These are phyloP conservation scores for Fusarium azukiicola DNA, from an alignment of 2,329 filamentous ascomycete species.

Conservation along the genomic window DNA sequence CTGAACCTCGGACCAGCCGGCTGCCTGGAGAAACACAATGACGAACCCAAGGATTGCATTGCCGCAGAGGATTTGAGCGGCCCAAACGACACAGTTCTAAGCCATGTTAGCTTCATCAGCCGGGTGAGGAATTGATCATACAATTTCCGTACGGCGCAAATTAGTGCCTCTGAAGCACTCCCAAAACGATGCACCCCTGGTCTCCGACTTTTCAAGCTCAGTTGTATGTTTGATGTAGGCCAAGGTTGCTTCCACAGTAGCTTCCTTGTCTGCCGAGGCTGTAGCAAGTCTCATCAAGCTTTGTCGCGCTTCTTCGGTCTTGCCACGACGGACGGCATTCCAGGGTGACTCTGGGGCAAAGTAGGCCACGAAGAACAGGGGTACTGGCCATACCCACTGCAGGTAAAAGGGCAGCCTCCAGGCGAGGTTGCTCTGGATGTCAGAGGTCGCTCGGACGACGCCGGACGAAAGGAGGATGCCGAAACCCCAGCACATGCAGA, in stretches of 20 bases:
- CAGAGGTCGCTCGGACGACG: constrained; percentile 60
- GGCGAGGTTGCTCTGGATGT: constrained; percentile 57
- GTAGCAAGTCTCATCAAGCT: constrained; percentile 18
- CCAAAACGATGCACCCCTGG: constrained; percentile 5
- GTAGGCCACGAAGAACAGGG: constrained; percentile 2
- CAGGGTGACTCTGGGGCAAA: constrained; percentile 9
- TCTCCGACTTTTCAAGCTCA: not conserved
- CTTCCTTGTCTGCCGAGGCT: constrained; percentile 8
- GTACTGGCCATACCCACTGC: constrained; percentile 56
- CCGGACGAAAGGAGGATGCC: constrained; percentile 65
- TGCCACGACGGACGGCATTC: constrained; percentile 4
- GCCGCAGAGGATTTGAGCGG: not conserved
- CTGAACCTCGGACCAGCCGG: constrained; percentile 4
- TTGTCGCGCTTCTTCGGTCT: not conserved
- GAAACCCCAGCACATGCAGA: constrained; percentile 67
- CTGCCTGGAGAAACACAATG: not conserved
- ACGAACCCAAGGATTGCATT: constrained; percentile 10
- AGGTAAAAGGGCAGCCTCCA: constrained; percentile 61
- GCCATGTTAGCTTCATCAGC: not conserved
- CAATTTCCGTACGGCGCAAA: constrained; percentile 7
- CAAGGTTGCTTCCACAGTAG: not conserved
- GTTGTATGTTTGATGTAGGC: constrained; percentile 11
- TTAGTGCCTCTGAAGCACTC: not conserved
- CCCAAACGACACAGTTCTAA: constrained; percentile 9
- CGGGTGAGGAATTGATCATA: not conserved